A percentile compares a stretch with the other conserved stretches of the same genome.
Conservation (phyloP, 2,329 filamentous ascomycete species). For the Rosellinia necatrix region DNA sequence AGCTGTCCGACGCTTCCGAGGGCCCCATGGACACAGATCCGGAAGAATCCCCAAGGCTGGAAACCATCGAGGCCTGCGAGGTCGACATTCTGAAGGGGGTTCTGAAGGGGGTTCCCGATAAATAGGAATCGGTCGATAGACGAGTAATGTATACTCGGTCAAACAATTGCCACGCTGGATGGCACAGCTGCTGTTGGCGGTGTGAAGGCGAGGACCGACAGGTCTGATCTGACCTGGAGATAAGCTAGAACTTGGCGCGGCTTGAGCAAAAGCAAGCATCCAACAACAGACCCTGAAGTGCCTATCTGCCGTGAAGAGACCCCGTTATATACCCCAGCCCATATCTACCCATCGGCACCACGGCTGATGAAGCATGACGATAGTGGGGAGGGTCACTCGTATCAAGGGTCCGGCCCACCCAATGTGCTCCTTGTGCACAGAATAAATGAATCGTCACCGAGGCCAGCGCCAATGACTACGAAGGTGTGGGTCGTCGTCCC, state of each 20-base stretch:
- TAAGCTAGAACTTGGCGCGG: neutral
- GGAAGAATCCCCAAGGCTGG: neutral
- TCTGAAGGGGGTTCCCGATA: neutral
- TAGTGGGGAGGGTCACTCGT: conserved; percentile 11
- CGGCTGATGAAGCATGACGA: too few species aligned
- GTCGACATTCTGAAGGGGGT: conserved; percentile 12
- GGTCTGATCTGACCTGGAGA: neutral
- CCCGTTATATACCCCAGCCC: too few species aligned
- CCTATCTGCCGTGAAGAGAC: too few species aligned
- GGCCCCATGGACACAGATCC: conserved; percentile 13
- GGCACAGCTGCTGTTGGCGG: neutral
- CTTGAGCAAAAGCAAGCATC: neutral
- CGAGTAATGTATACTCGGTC: neutral
- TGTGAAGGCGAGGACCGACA: too few species aligned
- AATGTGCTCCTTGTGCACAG: neutral
- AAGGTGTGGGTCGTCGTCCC: conserved; percentile 17
- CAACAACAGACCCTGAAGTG: too few species aligned
- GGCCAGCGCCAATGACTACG: conserved; percentile 7
- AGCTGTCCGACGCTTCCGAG: conserved; percentile 27
- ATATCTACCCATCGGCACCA: too few species aligned
- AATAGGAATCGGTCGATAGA: neutral
- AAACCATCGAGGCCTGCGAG: neutral
- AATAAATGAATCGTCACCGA: conserved; percentile 21
- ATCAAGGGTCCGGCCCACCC: conserved; percentile 20
- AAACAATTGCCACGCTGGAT: too few species aligned